Conservation (phyloP, 1,284 basidiomycete genomes). For the Ganoderma lingzhi region DNA sequence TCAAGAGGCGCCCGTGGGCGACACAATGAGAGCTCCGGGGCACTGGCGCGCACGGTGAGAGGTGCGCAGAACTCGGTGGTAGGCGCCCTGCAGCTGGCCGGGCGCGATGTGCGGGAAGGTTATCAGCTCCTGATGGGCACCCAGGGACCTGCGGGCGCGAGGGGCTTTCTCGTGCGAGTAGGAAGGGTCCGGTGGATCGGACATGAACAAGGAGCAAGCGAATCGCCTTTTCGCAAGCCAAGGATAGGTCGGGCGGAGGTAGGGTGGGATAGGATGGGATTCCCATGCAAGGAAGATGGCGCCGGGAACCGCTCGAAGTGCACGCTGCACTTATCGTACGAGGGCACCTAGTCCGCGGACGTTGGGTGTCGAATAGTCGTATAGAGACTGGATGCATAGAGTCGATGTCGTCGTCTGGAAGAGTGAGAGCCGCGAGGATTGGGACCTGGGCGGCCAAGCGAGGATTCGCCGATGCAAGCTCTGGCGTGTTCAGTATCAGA, state of each 20-base stretch:
- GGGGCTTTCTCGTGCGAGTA: constrained; percentile 13
- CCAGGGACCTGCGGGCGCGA: constrained; percentile 17
- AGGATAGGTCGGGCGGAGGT: constrained; percentile 24
- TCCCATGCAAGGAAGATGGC: constrained; percentile 5
- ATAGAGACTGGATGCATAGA: constrained; percentile 1
- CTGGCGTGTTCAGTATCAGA: constrained; percentile 22
- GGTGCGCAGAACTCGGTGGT: background rate
- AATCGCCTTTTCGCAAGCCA: constrained; percentile 17
- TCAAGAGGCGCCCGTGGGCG: background rate
- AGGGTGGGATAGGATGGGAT: constrained; percentile 27
- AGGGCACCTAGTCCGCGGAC: constrained; percentile 5
- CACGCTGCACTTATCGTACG: constrained; percentile 18
- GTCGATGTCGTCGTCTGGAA: constrained; percentile 4
- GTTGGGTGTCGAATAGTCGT: constrained; percentile 2
- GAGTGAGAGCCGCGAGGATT: constrained; percentile 8
- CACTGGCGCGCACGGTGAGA: constrained; percentile 5
- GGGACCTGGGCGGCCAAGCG: constrained; percentile 8
- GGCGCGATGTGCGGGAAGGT: constrained; percentile 21
- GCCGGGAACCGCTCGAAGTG: constrained; percentile 6
- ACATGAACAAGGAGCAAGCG: constrained; percentile 17
- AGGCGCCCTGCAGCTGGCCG: constrained; percentile 7
- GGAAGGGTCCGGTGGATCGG: constrained; percentile 25
- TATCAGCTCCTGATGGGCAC: constrained; percentile 20
- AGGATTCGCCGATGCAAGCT: constrained; percentile 20
- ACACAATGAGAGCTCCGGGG: background rate